A percentile compares a stretch with the other conserved stretches of the same genome.
phyloP scores from a whole-genome alignment of 148 eudicot species.

The Linanthus parryae region DNA sequence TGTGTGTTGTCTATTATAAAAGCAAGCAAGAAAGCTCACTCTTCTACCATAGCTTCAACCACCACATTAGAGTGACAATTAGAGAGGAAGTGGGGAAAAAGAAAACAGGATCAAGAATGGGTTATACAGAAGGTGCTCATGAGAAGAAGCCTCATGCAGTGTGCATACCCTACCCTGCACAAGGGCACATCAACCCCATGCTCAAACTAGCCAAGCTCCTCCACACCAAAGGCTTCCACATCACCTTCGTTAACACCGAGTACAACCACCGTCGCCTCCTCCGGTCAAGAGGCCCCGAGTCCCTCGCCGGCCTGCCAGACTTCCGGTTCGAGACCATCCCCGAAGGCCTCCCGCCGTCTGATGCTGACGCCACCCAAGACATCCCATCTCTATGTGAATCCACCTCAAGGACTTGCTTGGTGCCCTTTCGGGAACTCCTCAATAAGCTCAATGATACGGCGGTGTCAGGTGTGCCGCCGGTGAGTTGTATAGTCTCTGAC shows the following conservation, averaged over 20 bases:
- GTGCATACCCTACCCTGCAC: conserved; percentile 54
- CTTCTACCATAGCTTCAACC: too few species aligned
- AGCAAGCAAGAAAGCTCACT: too few species aligned
- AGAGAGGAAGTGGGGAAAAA: not conserved
- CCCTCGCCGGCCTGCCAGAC: conserved; percentile 43
- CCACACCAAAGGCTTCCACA: conserved; percentile 40
- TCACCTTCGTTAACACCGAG: conserved; percentile 57
- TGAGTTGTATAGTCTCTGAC: conserved; percentile 52
- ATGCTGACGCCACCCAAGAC: conserved; percentile 39
- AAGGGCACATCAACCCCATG: conserved; percentile 71
- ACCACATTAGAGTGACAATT: not conserved
- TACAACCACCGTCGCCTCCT: conserved; percentile 50
- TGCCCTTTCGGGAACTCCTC: conserved; percentile 32
- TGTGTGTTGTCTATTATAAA: too few species aligned
- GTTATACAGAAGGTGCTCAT: not conserved
- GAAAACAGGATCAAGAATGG: not conserved
- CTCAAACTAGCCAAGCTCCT: conserved; percentile 52
- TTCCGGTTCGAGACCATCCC: conserved; percentile 52
- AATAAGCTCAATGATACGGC: conserved; percentile 14
- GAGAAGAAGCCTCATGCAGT: conserved; percentile 37
- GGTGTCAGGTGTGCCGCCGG: conserved; percentile 28
- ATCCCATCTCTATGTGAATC: conserved; percentile 34
- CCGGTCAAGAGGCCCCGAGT: conserved; percentile 33
- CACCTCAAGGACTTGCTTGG: conserved; percentile 19
- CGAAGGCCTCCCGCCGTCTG: conserved; percentile 49